A percentile compares a stretch with the other conserved stretches of the same genome.
These are phyloP conservation scores for Gynostemma pentaphyllum DNA, from an alignment of 306 rosid species.

Conservation along the genomic window DNA sequence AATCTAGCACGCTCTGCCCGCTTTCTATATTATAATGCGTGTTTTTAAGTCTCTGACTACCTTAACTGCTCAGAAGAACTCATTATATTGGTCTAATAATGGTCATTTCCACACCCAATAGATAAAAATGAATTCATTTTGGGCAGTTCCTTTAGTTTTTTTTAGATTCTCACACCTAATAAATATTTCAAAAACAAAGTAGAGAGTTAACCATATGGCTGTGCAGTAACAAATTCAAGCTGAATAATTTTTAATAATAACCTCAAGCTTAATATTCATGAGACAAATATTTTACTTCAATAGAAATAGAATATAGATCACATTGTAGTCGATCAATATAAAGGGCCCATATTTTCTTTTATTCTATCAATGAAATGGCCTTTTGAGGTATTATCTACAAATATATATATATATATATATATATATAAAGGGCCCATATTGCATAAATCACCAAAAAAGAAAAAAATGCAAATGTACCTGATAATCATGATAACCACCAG, in stretches of 20 bases:
- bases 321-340: background rate
- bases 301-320: background rate
- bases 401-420: too few relatives aligned
- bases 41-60: too few relatives aligned
- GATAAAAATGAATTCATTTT: background rate
- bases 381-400: too few relatives aligned
- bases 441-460: background rate
- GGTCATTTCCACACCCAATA: too few relatives aligned
- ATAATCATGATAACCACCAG: slow-evolving; percentile 84
- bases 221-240: background rate
- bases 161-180: background rate
- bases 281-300: background rate
- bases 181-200: background rate
- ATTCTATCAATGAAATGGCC: too few relatives aligned
- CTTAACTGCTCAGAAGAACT: too few relatives aligned
- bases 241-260: too few relatives aligned
- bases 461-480: slow-evolving; percentile 41
- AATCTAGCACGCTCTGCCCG: too few relatives aligned
- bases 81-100: too few relatives aligned
- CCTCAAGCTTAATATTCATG: background rate
- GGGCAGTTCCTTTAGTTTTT: background rate
- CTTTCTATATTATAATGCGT: too few relatives aligned
- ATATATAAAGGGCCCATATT: too few relatives aligned
- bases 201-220: background rate
- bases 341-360: too few relatives aligned